Evolutionary conservation across 2,329 filamentous ascomycete species (phyloP).

Genomic region (Nemania sp.): DNA sequence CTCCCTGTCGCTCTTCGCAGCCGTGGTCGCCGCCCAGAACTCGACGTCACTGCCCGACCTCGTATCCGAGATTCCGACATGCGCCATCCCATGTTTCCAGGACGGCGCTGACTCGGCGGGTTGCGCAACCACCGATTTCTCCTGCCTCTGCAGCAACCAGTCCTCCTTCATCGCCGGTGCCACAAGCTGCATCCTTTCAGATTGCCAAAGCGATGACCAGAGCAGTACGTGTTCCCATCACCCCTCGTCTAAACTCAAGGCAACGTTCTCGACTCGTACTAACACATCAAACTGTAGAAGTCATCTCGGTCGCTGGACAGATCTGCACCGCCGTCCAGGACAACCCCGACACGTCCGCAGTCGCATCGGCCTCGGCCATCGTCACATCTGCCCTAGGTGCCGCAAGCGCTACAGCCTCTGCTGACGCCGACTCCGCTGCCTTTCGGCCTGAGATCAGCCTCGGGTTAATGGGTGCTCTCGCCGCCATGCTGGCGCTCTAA

Average conservation of each 20-base stretch:
- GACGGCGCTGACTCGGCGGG: conserved; percentile 41
- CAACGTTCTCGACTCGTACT: background rate
- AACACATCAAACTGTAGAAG: conserved; percentile 34
- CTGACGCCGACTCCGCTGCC: conserved; percentile 42
- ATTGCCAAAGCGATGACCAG: conserved; percentile 43
- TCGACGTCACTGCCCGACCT: conserved; percentile 46
- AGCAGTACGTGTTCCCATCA: conserved; percentile 41
- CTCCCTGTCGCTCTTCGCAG: conserved; percentile 36
- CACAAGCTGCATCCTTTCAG: conserved; percentile 39
- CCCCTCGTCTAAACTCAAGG: too few species aligned
- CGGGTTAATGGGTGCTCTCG: conserved; percentile 46
- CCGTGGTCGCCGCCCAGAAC: conserved; percentile 38
- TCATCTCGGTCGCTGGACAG: conserved; percentile 41
- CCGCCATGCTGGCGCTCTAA: conserved; percentile 48
- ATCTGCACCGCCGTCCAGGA: conserved; percentile 46
- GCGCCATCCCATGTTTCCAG: conserved; percentile 47
- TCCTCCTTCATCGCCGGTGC: conserved; percentile 45
- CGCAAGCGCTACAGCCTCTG: conserved; percentile 31
- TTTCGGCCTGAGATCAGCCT: conserved; percentile 46
- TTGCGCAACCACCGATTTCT: conserved; percentile 48
- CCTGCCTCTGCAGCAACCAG: conserved; percentile 47
- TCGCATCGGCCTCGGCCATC: conserved; percentile 49
- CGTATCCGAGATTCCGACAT: conserved; percentile 48
- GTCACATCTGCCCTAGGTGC: conserved; percentile 47
- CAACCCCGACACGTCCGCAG: conserved; percentile 45